Base-by-base conservation (phyloP, 2,329 filamentous ascomycete genomes). In the Lecanicillium sp. region DNA sequence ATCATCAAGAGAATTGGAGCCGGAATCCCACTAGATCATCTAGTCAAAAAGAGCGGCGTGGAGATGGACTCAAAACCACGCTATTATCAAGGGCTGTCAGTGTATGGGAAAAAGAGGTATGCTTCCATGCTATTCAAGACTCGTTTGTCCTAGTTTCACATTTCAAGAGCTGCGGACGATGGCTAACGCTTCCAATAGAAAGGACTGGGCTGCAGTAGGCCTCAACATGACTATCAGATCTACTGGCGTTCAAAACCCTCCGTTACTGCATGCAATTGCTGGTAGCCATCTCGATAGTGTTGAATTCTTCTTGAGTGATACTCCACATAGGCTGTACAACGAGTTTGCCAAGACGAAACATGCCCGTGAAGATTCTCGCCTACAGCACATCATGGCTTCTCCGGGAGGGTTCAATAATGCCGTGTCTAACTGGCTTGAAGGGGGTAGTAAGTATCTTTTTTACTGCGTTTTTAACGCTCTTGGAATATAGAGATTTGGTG, bases 291-390 rank as follows among this genome's bases (percentile, higher is more conserved):
- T 90, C n/a, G 73, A 81, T 29, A 71, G 72, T 14, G 75, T 86
- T 0, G 79, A 92, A 51, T 94, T 84, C 76, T 85, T 90, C 55
- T 58, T 87, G 40, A 79, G 82, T 41, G 82, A 85, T 44, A 72
- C 75, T 1, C 84, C 86, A 0, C 60, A 75, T 47, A 69, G 78
- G 19, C 67, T 75, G 38, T 92, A 92, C 51, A 58, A 70, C 18
- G 75, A 85, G 33, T 92, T 88, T 52, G 70, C 65, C 29, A 64
- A 65, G 44, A 72, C 78, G 0, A 72, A 78, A 46, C 56, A 64
- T 2, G 73, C 83, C 39, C 67, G 67, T 43, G 66, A 78, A 17
- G 80, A 90, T 45, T 59, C 70, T 37, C 68, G 75, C 29, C 58
- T 90, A 34, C 72, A 76, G 49, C 73, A 75, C 41, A 63, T 92